Conservation (phyloP, 2,329 filamentous ascomycete genomes). For the Clonostachys chloroleuca region DNA sequence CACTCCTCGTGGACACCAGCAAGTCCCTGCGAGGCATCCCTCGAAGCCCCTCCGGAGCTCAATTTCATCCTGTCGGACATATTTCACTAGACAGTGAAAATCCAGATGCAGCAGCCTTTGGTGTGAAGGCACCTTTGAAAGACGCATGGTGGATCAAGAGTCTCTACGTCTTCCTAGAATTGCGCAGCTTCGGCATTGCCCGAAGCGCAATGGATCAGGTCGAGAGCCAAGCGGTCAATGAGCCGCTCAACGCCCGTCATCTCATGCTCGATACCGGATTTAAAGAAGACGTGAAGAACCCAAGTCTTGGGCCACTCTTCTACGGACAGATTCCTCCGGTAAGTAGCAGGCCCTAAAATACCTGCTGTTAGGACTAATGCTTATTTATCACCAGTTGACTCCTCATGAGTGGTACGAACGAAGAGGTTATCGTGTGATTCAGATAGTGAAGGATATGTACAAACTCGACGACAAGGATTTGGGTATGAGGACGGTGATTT, state of each 20-base stretch:
- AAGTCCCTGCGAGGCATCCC: too few relatives aligned
- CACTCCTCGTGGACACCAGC: too few relatives aligned
- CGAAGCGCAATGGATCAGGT: slow-evolving; percentile 3
- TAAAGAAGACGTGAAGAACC: slow-evolving; percentile 1
- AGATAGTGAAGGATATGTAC: slow-evolving; percentile 1
- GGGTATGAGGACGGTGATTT: slow-evolving; percentile 1
- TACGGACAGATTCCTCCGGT: slow-evolving; percentile 1
- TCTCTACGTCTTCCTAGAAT: slow-evolving; percentile 2
- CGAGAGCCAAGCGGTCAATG: not conserved
- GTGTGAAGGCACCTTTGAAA: not conserved
- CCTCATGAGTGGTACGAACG: slow-evolving; percentile 4
- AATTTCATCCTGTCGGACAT: slow-evolving; percentile 22
- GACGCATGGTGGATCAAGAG: slow-evolving; percentile 4
- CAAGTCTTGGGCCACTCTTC: not conserved
- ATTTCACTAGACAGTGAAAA: slow-evolving; percentile 17
- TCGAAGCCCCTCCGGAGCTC: not conserved
- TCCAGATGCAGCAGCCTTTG: not conserved
- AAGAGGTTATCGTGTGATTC: slow-evolving; percentile 4
- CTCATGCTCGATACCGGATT: slow-evolving; percentile 4
- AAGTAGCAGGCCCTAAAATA: not conserved
- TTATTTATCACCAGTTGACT: slow-evolving; percentile 1
- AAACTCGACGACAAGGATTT: slow-evolving; percentile 1
- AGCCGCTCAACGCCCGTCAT: slow-evolving; percentile 3
- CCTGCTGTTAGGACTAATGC: too few relatives aligned
- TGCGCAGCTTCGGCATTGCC: slow-evolving; percentile 4